Evolutionary conservation across 148 eudicot genomes (phyloP).

Genomic region (Limonium bicolor): DNA sequence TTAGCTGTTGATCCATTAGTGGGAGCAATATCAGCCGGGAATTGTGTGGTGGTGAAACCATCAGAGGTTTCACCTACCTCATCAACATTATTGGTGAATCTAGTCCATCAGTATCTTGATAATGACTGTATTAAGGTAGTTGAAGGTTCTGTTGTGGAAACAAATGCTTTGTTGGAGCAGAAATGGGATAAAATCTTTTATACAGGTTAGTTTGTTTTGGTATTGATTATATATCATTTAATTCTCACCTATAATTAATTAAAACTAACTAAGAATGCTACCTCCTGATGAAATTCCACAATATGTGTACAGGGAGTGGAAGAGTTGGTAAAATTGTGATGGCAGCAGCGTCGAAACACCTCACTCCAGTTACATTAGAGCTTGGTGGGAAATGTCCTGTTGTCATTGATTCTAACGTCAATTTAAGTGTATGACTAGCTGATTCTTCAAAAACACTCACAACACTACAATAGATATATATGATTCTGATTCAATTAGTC

Average conservation of each 20-base stretch:
- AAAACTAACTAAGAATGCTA: too few relatives aligned
- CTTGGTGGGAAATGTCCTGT: slow-evolving; percentile 68
- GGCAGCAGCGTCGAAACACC: slow-evolving; percentile 64
- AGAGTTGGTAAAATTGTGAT: slow-evolving; percentile 56
- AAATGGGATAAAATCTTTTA: slow-evolving; percentile 92
- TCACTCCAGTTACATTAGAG: slow-evolving; percentile 57
- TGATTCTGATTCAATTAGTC: background rate
- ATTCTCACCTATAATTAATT: too few relatives aligned
- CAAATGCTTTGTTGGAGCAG: slow-evolving; percentile 65
- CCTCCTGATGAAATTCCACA: too few relatives aligned
- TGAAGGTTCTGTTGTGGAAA: slow-evolving; percentile 63
- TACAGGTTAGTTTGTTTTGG: slow-evolving; percentile 90
- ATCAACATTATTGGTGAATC: slow-evolving; percentile 44
- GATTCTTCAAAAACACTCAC: background rate
- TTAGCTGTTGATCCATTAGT: slow-evolving; percentile 77
- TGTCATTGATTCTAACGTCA: slow-evolving; percentile 40
- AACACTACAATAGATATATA: background rate
- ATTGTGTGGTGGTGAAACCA: slow-evolving; percentile 78
- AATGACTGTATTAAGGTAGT: slow-evolving; percentile 49
- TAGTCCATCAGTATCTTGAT: slow-evolving; percentile 54
- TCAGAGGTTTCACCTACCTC: slow-evolving; percentile 84
- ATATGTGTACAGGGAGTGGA: slow-evolving; percentile 24
- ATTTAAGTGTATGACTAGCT: slow-evolving; percentile 23
- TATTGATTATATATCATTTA: too few relatives aligned
- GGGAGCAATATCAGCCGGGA: slow-evolving; percentile 92